Conservation (phyloP, 2,329 filamentous ascomycete species). For the Aspergillus sp. region DNA sequence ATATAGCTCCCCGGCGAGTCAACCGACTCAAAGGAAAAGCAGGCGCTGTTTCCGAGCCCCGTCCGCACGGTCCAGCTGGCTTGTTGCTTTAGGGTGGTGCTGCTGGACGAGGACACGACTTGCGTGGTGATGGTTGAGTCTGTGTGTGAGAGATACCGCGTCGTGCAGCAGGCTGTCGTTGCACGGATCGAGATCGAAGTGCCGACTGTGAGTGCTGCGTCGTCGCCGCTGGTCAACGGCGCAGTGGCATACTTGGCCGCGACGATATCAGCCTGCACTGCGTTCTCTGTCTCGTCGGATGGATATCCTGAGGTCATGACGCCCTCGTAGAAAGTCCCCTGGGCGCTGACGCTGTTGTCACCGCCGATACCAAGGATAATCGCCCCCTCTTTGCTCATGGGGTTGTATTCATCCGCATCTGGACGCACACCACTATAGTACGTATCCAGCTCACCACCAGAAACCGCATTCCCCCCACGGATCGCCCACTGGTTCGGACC, state of each 20-base stretch:
- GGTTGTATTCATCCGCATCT: conserved; percentile 54
- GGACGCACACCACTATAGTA: conserved; percentile 61
- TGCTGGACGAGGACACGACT: conserved; percentile 54
- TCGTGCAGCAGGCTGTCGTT: conserved; percentile 56
- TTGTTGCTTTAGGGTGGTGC: conserved; percentile 50
- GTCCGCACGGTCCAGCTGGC: conserved; percentile 56
- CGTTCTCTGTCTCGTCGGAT: conserved; percentile 57
- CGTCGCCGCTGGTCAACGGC: conserved; percentile 51
- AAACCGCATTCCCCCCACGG: conserved; percentile 57
- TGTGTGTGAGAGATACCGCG: conserved; percentile 57
- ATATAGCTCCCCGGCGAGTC: conserved; percentile 61
- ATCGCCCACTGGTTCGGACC: conserved; percentile 58
- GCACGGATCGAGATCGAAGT: conserved; percentile 54
- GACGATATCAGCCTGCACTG: conserved; percentile 61
- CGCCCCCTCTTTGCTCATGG: conserved; percentile 65
- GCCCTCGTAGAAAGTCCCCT: conserved; percentile 66
- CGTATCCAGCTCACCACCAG: conserved; percentile 57
- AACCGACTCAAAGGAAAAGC: conserved; percentile 61
- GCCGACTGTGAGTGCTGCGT: conserved; percentile 50
- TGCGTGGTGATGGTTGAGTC: conserved; percentile 55
- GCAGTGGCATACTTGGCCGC: conserved; percentile 55
- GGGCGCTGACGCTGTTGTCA: conserved; percentile 60
- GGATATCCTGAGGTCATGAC: conserved; percentile 65
- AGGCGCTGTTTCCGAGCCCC: conserved; percentile 58
- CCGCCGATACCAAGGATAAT: conserved; percentile 72